A percentile compares a stretch with the other conserved stretches of the same genome.
Evolutionary conservation across 106 monocot genomes (phyloP).

Genomic region (Apostasia shenzhenica): DNA sequence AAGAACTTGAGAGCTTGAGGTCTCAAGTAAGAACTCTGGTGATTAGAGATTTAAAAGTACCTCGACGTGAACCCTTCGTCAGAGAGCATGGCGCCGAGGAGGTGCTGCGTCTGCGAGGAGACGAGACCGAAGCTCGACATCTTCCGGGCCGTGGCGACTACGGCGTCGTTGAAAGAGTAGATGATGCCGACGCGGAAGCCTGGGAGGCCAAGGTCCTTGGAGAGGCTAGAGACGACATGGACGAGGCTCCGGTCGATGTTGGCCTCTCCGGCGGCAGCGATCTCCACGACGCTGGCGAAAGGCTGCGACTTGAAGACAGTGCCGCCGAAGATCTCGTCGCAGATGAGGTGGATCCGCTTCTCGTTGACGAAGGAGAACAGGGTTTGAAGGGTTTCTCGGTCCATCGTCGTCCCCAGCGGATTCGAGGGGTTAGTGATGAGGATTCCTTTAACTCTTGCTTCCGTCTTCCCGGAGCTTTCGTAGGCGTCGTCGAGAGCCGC

Average conservation of each 20-base stretch:
- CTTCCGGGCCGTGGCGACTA: constrained; percentile 34
- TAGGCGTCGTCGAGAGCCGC: constrained; percentile 40
- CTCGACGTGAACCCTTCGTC: constrained; percentile 42
- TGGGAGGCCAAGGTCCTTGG: constrained; percentile 68
- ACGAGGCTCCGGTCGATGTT: constrained; percentile 28
- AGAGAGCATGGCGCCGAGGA: constrained; percentile 38
- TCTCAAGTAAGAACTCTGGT: too few relatives aligned
- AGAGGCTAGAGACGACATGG: constrained; percentile 66
- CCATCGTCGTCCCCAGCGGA: constrained; percentile 37
- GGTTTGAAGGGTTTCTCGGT: constrained; percentile 7
- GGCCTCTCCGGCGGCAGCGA: constrained; percentile 13
- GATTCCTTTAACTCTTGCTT: constrained; percentile 45
- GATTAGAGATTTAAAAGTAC: too few relatives aligned
- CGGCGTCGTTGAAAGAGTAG: constrained; percentile 69
- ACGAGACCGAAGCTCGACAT: constrained; percentile 84
- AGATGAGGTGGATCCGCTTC: constrained; percentile 56
- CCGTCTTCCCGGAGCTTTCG: constrained; percentile 7
- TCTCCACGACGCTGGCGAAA: constrained; percentile 40
- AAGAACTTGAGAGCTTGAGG: too few relatives aligned
- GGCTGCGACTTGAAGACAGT: constrained; percentile 13
- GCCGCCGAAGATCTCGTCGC: constrained; percentile 50
- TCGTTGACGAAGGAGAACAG: constrained; percentile 24
- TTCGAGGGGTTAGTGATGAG: constrained; percentile 65
- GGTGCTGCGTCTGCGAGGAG: constrained; percentile 59
- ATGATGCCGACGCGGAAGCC: constrained; percentile 65